phyloP scores from a whole-genome alignment of 2,329 filamentous ascomycete species.

The Ophiostoma ips region DNA sequence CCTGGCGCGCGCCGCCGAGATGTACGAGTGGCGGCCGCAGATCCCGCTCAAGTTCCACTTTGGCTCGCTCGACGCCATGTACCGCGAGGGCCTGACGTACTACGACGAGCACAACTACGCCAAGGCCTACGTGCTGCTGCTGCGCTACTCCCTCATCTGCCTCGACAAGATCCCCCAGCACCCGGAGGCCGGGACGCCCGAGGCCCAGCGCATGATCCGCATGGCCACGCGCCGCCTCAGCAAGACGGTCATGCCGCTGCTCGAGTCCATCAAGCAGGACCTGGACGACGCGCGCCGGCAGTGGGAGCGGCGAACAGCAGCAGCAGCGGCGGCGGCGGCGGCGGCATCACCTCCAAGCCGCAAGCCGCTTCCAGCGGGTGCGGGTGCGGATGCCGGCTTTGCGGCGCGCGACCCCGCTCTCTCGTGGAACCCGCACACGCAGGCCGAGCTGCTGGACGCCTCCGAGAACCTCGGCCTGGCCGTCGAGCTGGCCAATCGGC shows the following conservation, averaged over 20 bases:
- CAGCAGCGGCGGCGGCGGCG: conserved; percentile 24
- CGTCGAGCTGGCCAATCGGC: conserved; percentile 59
- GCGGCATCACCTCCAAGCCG: conserved; percentile 1
- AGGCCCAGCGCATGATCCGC: conserved; percentile 50
- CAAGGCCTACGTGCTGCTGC: conserved; percentile 81
- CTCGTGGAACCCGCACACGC: conserved; percentile 23
- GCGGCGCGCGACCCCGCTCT: conserved; percentile 49
- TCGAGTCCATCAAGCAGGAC: conserved; percentile 68
- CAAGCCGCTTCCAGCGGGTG: not conserved
- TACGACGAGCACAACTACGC: conserved; percentile 73
- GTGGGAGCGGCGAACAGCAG: conserved; percentile 31
- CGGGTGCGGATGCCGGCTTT: conserved; percentile 25
- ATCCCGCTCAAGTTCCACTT: conserved; percentile 73
- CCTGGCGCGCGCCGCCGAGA: conserved; percentile 59
- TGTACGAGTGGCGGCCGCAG: conserved; percentile 66
- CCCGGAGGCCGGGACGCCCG: conserved; percentile 55
- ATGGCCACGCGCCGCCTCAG: conserved; percentile 32
- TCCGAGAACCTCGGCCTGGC: conserved; percentile 61
- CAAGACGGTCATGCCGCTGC: conserved; percentile 46
- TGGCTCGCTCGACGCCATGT: conserved; percentile 62
- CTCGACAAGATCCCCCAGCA: conserved; percentile 62
- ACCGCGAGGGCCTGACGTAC: conserved; percentile 78
- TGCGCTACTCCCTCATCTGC: conserved; percentile 76
- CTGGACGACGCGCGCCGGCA: conserved; percentile 58
- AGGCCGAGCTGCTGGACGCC: conserved; percentile 50